Evolutionary conservation across 2,329 filamentous ascomycete species (phyloP).

Genomic region (Arachnopeziza araneosa): DNA sequence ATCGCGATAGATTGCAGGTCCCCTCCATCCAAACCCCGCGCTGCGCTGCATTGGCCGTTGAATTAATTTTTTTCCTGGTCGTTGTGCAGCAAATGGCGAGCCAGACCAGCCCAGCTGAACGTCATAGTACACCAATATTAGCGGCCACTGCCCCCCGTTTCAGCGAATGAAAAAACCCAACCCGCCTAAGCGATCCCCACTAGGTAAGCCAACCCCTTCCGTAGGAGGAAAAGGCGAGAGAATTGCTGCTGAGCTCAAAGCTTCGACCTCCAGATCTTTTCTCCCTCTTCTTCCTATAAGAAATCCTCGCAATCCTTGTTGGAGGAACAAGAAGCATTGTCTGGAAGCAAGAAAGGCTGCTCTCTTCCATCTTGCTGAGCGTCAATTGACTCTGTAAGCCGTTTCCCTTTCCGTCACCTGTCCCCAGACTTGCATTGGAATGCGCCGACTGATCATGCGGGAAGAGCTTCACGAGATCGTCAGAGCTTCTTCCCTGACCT

Average conservation of each 20-base stretch:
- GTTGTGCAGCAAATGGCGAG: background rate
- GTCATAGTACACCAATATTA: no score
- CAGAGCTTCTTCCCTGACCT: constrained; percentile 1
- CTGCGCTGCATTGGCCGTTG: background rate
- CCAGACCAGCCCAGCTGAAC: background rate
- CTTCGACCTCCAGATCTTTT: background rate
- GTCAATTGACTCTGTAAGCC: background rate
- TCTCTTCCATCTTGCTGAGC: background rate
- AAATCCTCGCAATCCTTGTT: background rate
- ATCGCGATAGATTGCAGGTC: no score
- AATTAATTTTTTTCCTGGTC: background rate
- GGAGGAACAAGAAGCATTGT: background rate
- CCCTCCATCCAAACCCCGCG: background rate
- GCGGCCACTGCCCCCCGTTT: no score
- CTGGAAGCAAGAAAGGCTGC: background rate
- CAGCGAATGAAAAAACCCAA: no score
- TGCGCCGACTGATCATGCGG: constrained; percentile 2
- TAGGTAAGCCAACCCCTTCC: background rate
- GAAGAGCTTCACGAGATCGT: background rate
- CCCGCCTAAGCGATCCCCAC: background rate
- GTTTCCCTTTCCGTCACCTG: background rate
- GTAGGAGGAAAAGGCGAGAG: no score
- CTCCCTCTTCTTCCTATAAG: background rate
- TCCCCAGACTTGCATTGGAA: background rate
- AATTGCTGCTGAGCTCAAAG: background rate